Evolutionary conservation across 306 rosid genomes (phyloP).

Genomic region (Hippophae rhamnoides): DNA sequence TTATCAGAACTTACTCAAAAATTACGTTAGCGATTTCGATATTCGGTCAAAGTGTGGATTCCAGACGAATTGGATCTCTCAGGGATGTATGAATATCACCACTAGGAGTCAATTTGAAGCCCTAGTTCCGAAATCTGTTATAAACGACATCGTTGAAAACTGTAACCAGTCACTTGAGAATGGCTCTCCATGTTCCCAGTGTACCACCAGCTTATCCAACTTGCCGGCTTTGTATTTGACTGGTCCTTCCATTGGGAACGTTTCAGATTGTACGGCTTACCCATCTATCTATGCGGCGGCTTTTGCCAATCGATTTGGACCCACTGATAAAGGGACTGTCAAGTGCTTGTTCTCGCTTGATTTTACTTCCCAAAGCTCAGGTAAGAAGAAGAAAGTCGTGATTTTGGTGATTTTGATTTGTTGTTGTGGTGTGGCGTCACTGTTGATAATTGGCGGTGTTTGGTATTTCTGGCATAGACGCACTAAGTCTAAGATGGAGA

Average conservation of each 20-base stretch:
- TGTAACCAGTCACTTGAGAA: conserved; percentile 47
- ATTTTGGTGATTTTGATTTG: conserved; percentile 31
- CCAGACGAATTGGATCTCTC: conserved; percentile 40
- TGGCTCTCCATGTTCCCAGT: conserved; percentile 62
- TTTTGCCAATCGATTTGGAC: conserved; percentile 34
- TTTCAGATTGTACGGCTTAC: conserved; percentile 47
- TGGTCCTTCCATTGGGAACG: conserved; percentile 35
- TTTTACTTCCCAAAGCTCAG: conserved; percentile 12
- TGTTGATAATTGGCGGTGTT: conserved; percentile 18
- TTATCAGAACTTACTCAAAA: conserved; percentile 18
- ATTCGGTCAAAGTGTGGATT: conserved; percentile 39
- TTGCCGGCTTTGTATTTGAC: conserved; percentile 27
- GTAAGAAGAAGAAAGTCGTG: conserved; percentile 19
- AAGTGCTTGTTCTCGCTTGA: conserved; percentile 45
- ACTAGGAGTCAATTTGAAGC: conserved; percentile 33
- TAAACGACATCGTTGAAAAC: conserved; percentile 7
- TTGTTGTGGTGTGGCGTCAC: conserved; percentile 21
- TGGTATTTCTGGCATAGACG: conserved; percentile 33
- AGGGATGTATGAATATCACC: conserved; percentile 72
- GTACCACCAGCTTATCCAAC: conserved; percentile 32
- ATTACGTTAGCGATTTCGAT: conserved; percentile 18
- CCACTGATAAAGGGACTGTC: conserved; percentile 43
- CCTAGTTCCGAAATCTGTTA: neutral
- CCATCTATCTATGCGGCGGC: conserved; percentile 62
- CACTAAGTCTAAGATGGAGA: conserved; percentile 4